Percentiles rank a stretch among this genome's conserved stretches.
These are phyloP conservation scores for Arctium lappa DNA, from an alignment of 129 eudicot species.

Conservation along the genomic window DNA sequence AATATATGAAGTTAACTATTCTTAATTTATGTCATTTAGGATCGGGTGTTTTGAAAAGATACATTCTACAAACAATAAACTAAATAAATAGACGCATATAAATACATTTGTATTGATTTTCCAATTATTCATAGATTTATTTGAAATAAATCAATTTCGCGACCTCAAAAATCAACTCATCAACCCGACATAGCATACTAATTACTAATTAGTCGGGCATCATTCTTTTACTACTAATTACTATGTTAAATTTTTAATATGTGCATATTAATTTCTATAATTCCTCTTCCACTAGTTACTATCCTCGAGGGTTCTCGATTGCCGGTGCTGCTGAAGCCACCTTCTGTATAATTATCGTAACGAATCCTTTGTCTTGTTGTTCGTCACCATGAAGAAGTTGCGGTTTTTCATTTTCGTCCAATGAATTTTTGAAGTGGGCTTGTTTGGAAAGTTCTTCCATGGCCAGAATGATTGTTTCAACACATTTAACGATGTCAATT, in stretches of 20 bases:
- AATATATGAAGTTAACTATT: not conserved
- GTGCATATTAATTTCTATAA: not conserved
- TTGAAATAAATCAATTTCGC: not conserved
- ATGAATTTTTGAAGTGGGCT: constrained; percentile 41
- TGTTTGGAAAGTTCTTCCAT: constrained; percentile 38
- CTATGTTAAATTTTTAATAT: not conserved
- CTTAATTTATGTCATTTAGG: not conserved
- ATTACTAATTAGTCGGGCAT: not conserved
- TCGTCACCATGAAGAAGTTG: constrained; percentile 34
- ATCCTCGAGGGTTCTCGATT: not conserved
- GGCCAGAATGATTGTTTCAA: constrained; percentile 37
- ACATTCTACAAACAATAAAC: not conserved
- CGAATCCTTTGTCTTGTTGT: not conserved
- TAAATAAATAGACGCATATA: not conserved
- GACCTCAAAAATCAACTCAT: not conserved
- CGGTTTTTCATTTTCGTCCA: not conserved
- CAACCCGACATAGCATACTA: not conserved
- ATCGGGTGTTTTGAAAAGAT: not conserved
- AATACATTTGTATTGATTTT: not conserved
- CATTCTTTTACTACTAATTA: constrained; percentile 5
- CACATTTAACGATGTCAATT: constrained; percentile 36
- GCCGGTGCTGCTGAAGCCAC: not conserved
- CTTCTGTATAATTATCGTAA: not conserved
- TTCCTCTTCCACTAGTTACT: not conserved
- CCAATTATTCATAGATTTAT: not conserved